Base-by-base conservation (phyloP, 2,329 filamentous ascomycete genomes). In the Penicillium sp. region DNA sequence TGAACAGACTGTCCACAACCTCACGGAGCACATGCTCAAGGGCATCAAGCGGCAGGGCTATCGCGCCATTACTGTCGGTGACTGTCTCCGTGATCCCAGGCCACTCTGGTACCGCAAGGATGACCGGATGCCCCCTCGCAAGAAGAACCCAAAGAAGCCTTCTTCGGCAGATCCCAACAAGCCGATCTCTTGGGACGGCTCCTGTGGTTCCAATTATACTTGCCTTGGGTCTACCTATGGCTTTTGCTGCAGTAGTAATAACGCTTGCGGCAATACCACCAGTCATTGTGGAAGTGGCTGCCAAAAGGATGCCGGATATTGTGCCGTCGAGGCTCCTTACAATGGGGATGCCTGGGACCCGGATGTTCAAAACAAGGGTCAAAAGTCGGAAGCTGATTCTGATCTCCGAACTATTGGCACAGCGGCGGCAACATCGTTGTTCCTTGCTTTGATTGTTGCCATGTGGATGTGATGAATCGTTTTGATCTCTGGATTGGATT, bases 21-120 rank as follows among this genome's bases (percentile, higher is more conserved):
- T 72, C 35, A 72, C 70, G 1, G 61, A 66, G 42, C 61, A 72
- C 51, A 71, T 72, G 67, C 53, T 72, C 31, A 57, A 64, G 22
- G 59, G 54, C 33, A 55, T 67, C 29, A 50, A 51, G 28, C 57
- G 58, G 22, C 58, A 64, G 17, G 63, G 64, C 5, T 71, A 67
- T 50, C 62, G 62, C 41, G 63, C 70, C 3, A 67, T 72, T 41
- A 72, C 71, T n/a, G 62, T 74, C 8, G 71, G 70, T 19, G 69
- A 73, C 46, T 74, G 71, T 52, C 59, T 74, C 6, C 61, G 60
- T 12, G 71, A 73, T 34, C 61, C 65, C 3, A 58, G 62, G 5
- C 59, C 67, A 9, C 59, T 66, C 42, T 73, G 71, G 69, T 73
- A 72, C 52, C 70, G 71, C 47, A 64, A 63, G 52, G 71, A 72